Evolutionary conservation across 192 early-diverging fungal species (phyloP).

Genomic region (Cladochytrium replicatum): DNA sequence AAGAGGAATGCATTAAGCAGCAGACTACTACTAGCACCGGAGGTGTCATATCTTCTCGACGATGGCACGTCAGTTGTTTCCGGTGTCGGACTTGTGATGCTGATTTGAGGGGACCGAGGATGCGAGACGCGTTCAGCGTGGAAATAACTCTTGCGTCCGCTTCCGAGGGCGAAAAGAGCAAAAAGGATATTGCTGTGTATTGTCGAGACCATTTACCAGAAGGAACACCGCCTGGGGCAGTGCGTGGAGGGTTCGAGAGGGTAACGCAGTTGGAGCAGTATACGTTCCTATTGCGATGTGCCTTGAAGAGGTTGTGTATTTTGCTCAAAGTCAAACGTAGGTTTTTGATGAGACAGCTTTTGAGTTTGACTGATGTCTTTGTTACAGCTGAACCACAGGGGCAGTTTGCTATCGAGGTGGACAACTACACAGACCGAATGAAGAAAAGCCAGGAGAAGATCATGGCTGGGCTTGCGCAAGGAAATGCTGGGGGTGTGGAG

Average conservation of each 20-base stretch:
- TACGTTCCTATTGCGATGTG: slow-evolving; percentile 74
- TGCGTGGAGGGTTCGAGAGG: slow-evolving; percentile 44
- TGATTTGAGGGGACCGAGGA: neutral
- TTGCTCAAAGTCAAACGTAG: slow-evolving; percentile 49
- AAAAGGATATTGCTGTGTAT: slow-evolving; percentile 8
- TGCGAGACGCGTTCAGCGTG: neutral
- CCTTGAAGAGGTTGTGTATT: slow-evolving; percentile 68
- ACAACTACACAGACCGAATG: too few relatives aligned
- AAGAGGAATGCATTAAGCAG: slow-evolving; percentile 90
- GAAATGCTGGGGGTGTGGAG: too few relatives aligned
- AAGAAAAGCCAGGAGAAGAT: too few relatives aligned
- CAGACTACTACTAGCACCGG: too few relatives aligned
- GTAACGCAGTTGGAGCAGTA: slow-evolving; percentile 88
- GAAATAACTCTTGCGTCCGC: neutral
- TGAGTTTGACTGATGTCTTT: too few relatives aligned
- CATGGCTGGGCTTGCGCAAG: too few relatives aligned
- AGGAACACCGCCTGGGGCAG: neutral
- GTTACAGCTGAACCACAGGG: too few relatives aligned
- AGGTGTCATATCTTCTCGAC: slow-evolving; percentile 44
- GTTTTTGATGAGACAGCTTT: slow-evolving; percentile 9
- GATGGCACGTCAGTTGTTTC: slow-evolving; percentile 81
- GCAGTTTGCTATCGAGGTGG: too few relatives aligned
- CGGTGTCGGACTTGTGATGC: slow-evolving; percentile 57
- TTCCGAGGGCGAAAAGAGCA: too few relatives aligned
- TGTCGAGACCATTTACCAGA: slow-evolving; percentile 16